Base-by-base conservation (phyloP, 768 basidiomycete species). In the Nidularia pulvinata region DNA sequence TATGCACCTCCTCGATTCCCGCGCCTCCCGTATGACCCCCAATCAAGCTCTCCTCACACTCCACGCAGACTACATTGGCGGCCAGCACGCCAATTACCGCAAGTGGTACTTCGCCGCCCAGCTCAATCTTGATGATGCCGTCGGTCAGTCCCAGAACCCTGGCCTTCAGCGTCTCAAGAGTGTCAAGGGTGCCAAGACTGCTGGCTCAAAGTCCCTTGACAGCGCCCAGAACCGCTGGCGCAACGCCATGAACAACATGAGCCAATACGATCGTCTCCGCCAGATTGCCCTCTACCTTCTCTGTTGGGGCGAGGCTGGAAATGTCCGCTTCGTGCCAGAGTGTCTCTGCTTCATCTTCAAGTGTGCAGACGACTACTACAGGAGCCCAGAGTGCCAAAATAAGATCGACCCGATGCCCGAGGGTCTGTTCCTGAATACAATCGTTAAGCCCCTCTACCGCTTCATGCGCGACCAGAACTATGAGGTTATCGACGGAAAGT, bases 21-120 rank as follows among this genome's bases (percentile, higher is more conserved):
- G 93, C 54, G 93, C 96, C n/a, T 98, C 95, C 19, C 89, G 97
- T 57, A 98, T 98, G 96, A 85, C 91, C 6, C 95, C 97, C 9
- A 91, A 91, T 67, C 95, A 98, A 64, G 97, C 97, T 2, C 83
- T 99, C 46, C 81, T 97, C 57, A 98, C 97, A 36, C 81, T 99
- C 22, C 97, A 99, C 67, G 96, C 96, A 50, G 96, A 99, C 71
- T 99, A 98, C 72, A 98, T 99, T 56, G 97, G 97, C 53, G 97
- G 97, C 46, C 92, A 94, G 65, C 91, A 98, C 66, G 97, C 97
- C 61, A 98, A 98, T 77, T 98, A 98, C 71, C 91, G 97, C 69
- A 98, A 98, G 72, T 98, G 97, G 97, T 99, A 99, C 69, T 99
- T 98, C 69, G 97, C 97, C 36, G 95, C 96, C 10, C 97, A 99